These are phyloP conservation scores for Avena insularis DNA, from an alignment of 176 grass and related monocot genomes.

Conservation along the genomic window DNA sequence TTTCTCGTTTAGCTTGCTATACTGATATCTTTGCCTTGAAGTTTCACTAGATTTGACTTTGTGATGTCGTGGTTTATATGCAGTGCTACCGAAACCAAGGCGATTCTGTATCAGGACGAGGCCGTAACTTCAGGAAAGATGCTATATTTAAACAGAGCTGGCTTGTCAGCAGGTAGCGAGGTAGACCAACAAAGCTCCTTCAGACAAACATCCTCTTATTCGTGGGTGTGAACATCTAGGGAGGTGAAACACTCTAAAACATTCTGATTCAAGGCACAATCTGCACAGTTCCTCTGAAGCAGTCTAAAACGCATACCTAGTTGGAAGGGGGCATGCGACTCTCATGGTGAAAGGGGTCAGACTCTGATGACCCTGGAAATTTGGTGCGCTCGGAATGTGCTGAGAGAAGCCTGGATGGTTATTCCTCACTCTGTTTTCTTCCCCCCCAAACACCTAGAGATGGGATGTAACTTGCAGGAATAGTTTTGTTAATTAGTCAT, in stretches of 20 bases:
- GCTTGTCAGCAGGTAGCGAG: constrained; percentile 74
- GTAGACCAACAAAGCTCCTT: neutral
- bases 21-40: neutral
- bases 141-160: constrained; percentile 78
- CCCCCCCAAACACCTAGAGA: neutral
- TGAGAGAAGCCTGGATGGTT: neutral
- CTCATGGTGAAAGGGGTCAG: neutral
- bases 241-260: neutral
- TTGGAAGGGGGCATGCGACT: neutral
- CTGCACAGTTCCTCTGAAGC: neutral
- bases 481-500: constrained; percentile 1
- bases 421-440: neutral
- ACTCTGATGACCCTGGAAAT: neutral
- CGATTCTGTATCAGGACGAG: constrained; percentile 68
- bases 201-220: neutral
- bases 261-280: neutral
- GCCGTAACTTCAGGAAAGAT: constrained; percentile 63
- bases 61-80: neutral
- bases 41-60: constrained; percentile 11
- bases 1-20: neutral
- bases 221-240: neutral
- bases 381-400: neutral
- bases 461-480: neutral
- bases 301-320: neutral
- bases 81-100: constrained; percentile 95